Evolutionary conservation across 1,284 basidiomycete species (phyloP).

Genomic region (Sutorius eximius): DNA sequence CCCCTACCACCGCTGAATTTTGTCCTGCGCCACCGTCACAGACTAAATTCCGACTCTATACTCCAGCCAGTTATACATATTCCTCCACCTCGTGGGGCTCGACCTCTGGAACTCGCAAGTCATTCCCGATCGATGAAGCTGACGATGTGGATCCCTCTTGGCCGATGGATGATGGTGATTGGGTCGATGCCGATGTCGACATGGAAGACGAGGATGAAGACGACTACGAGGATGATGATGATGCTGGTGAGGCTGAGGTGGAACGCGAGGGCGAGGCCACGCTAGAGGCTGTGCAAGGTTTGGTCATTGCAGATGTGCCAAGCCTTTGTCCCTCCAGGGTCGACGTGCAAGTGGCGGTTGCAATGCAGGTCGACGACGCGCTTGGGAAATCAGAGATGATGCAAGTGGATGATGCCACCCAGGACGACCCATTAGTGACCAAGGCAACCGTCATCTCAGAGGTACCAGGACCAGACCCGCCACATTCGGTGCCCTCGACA

Average conservation of each 20-base stretch:
- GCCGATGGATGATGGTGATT: conserved; percentile 29
- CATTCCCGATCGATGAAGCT: conserved; percentile 13
- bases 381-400: neutral
- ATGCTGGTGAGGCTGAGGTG: conserved; percentile 7
- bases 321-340: neutral
- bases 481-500: neutral
- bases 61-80: conserved; percentile 34
- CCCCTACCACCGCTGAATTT: neutral
- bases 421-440: neutral
- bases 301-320: conserved; percentile 13
- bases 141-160: conserved; percentile 23
- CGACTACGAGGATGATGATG: conserved; percentile 33
- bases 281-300: conserved; percentile 14
- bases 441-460: neutral
- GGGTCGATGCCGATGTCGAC: conserved; percentile 31
- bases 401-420: conserved; percentile 2
- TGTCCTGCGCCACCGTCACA: conserved; percentile 8
- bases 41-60: conserved; percentile 33
- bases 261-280: conserved; percentile 15
- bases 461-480: neutral
- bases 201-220: conserved; percentile 36
- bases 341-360: neutral
- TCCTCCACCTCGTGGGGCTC: conserved; percentile 24
- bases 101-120: conserved; percentile 14
- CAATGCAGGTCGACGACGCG: conserved; percentile 8